Percentiles rank a stretch among this genome's conserved stretches.
phyloP scores from a whole-genome alignment of 371 early-diverging fungal species.

The Apophysomyces variabilis region DNA sequence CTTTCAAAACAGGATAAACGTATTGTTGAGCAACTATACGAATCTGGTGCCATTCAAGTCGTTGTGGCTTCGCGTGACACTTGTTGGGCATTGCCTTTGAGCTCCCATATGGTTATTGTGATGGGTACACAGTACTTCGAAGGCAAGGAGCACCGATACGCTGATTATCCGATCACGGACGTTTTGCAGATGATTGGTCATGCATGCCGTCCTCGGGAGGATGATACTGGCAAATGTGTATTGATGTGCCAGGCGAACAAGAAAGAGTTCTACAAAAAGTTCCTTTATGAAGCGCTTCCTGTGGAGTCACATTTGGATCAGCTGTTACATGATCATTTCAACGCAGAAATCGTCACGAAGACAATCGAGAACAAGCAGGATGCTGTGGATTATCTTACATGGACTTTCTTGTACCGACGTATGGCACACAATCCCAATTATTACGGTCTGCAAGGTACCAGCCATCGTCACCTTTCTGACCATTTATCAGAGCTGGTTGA shows the following conservation, averaged over 20 bases:
- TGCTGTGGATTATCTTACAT: slow-evolving; percentile 97
- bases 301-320: slow-evolving; percentile 94
- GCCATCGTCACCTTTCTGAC: slow-evolving; percentile 88
- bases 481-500: slow-evolving; percentile 96
- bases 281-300: slow-evolving; percentile 92
- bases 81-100: slow-evolving; percentile 87
- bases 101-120: slow-evolving; percentile 84
- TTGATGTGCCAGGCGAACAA: slow-evolving; percentile 94
- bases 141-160: slow-evolving; percentile 94
- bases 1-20: slow-evolving; percentile 72
- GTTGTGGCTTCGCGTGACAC: slow-evolving; percentile 90
- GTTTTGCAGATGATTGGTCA: slow-evolving; percentile 97
- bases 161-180: slow-evolving; percentile 93
- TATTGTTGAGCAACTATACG: slow-evolving; percentile 79
- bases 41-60: slow-evolving; percentile 83
- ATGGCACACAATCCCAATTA: slow-evolving; percentile 96
- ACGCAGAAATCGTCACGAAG: slow-evolving; percentile 92
- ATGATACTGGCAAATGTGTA: slow-evolving; percentile 81
- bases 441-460: slow-evolving; percentile 88
- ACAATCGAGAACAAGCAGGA: slow-evolving; percentile 97
- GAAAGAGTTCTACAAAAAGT: slow-evolving; percentile 96
- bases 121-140: slow-evolving; percentile 97
- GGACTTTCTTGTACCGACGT: slow-evolving; percentile 96
- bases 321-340: slow-evolving; percentile 92
- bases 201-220: slow-evolving; percentile 73